Evolutionary conservation across 108 stramenopile species (phyloP).

Genomic region (Nitzschia putrida): DNA sequence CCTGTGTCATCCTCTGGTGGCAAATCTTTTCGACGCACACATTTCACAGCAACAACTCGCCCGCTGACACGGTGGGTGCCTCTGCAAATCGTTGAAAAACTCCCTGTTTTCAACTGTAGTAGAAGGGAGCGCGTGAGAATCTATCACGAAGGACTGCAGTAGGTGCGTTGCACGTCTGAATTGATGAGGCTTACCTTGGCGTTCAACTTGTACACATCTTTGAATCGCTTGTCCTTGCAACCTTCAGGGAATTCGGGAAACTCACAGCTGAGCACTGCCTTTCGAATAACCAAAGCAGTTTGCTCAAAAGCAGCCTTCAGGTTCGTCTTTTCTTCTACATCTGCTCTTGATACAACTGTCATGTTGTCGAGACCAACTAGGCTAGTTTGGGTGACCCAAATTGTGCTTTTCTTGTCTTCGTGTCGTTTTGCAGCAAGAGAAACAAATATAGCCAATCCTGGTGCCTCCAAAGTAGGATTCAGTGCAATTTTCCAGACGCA

Average conservation of each 20-base stretch:
- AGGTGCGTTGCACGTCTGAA: too few relatives aligned
- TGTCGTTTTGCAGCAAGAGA: conserved; percentile 11
- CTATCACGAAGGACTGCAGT: too few relatives aligned
- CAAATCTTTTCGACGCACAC: conserved; percentile 58
- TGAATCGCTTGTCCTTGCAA: conserved; percentile 62
- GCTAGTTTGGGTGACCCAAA: conserved; percentile 27
- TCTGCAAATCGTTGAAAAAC: conserved; percentile 76
- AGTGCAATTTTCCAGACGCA: conserved; percentile 35
- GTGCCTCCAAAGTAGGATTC: conserved; percentile 20
- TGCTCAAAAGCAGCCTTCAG: conserved; percentile 42
- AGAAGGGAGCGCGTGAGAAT: neutral
- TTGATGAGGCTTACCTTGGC: conserved; percentile 80
- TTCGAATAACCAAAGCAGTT: conserved; percentile 47
- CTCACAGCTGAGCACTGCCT: conserved; percentile 64
- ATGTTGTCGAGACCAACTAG: conserved; percentile 18
- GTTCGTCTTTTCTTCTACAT: conserved; percentile 17
- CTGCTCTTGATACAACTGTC: neutral
- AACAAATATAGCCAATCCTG: conserved; percentile 26
- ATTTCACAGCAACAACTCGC: conserved; percentile 75
- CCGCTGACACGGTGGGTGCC: conserved; percentile 77
- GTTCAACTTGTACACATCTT: conserved; percentile 81
- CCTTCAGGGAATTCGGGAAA: conserved; percentile 81
- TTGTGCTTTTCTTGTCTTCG: conserved; percentile 1
- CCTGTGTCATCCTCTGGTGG: conserved; percentile 71
- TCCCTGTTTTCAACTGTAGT: conserved; percentile 69